phyloP scores from a whole-genome alignment of 1,284 basidiomycete species.

The Heterobasidion occidentale region DNA sequence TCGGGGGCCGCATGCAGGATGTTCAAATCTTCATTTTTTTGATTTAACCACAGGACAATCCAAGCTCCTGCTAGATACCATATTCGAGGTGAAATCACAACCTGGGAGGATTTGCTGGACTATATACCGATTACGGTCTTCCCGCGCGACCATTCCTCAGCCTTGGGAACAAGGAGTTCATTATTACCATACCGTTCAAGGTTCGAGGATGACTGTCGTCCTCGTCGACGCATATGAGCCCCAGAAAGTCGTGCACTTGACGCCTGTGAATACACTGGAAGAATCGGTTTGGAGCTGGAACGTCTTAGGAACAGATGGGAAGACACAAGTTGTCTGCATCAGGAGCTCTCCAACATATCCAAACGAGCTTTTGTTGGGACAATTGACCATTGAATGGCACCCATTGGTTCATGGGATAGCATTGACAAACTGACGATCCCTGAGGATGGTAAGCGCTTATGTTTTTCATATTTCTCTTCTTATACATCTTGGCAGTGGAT shows the following conservation, averaged over 20 bases:
- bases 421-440: constrained; percentile 34
- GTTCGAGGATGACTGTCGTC: constrained; percentile 41
- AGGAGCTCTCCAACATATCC: constrained; percentile 44
- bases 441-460: constrained; percentile 26
- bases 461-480: background rate
- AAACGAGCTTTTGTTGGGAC: constrained; percentile 43
- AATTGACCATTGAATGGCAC: constrained; percentile 17
- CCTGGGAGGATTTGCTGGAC: constrained; percentile 46
- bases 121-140: constrained; percentile 50
- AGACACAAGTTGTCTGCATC: constrained; percentile 34
- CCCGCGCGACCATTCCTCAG: constrained; percentile 35
- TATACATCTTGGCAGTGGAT: constrained; percentile 25
- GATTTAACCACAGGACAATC: constrained; percentile 18
- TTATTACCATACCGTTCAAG: constrained; percentile 46
- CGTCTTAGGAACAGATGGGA: constrained; percentile 45
- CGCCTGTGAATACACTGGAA: constrained; percentile 31
- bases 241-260: constrained; percentile 24
- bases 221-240: constrained; percentile 24
- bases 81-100: constrained; percentile 25
- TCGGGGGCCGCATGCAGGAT: constrained; percentile 58
- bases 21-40: constrained; percentile 40
- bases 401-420: constrained; percentile 31
- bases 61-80: constrained; percentile 28
- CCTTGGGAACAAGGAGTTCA: constrained; percentile 16
- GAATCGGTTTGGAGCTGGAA: constrained; percentile 38